Evolutionary conservation across 2,329 filamentous ascomycete species (phyloP).

Genomic region (Bimuria novae-zelandiae): DNA sequence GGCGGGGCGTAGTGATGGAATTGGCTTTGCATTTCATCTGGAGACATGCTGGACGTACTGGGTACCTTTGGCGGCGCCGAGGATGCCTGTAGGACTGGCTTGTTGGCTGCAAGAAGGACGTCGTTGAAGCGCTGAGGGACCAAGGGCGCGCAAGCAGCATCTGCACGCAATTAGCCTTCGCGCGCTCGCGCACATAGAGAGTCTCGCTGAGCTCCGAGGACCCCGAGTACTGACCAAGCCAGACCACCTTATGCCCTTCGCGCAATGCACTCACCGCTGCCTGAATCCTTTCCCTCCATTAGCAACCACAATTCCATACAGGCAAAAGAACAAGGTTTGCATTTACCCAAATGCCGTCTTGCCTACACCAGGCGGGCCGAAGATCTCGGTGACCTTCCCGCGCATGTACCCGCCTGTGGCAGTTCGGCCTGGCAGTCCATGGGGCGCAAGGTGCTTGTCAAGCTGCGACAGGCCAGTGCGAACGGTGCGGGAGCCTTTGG

Average conservation of each 20-base stretch:
- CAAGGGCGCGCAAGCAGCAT: conserved; percentile 58
- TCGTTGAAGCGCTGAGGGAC: conserved; percentile 54
- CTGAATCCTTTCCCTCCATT: conserved; percentile 64
- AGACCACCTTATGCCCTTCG: conserved; percentile 69
- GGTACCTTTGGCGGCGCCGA: conserved; percentile 19
- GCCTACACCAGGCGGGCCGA: conserved; percentile 82
- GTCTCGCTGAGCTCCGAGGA: conserved; percentile 14
- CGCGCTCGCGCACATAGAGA: conserved; percentile 7
- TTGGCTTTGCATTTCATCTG: conserved; percentile 49
- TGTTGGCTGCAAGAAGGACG: conserved; percentile 44
- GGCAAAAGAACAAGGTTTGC: conserved; percentile 16
- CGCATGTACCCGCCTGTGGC: conserved; percentile 63
- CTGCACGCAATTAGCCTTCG: conserved; percentile 36
- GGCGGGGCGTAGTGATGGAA: conserved; percentile 68
- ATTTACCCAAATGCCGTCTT: conserved; percentile 83
- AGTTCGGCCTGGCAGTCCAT: conserved; percentile 27
- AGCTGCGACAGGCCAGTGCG: conserved; percentile 55
- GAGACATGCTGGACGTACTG: conserved; percentile 4
- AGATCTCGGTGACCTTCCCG: conserved; percentile 83
- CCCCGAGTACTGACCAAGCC: conserved; percentile 70
- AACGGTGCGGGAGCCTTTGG: conserved; percentile 53
- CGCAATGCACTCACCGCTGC: conserved; percentile 67
- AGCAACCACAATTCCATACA: conserved; percentile 22
- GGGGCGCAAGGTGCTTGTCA: conserved; percentile 48
- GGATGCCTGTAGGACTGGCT: conserved; percentile 5